Conservation (phyloP, 257 asterid genomes). For the Solanum rostratum region DNA sequence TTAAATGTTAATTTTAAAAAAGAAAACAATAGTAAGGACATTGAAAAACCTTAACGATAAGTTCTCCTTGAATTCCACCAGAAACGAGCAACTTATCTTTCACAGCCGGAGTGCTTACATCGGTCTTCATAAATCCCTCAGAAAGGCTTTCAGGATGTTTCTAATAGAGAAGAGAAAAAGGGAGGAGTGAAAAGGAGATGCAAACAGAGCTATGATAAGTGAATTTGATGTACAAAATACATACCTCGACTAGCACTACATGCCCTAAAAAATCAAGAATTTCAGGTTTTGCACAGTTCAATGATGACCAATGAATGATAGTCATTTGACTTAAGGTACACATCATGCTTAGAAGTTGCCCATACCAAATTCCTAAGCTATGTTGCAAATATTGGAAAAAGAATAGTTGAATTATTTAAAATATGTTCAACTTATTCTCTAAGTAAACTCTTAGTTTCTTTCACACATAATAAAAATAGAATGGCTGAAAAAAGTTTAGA, state of each 20-base stretch:
- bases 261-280: constrained; percentile 83
- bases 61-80: constrained; percentile 92
- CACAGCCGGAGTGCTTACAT: constrained; percentile 81
- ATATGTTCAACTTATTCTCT: neutral
- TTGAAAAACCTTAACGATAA: constrained; percentile 57
- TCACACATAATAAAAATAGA: neutral
- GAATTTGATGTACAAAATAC: neutral
- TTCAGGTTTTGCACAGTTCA: constrained; percentile 47
- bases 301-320: constrained; percentile 79
- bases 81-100: constrained; percentile 25
- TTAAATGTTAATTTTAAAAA: no score
- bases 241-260: constrained; percentile 74
- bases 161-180: constrained; percentile 15
- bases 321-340: constrained; percentile 81
- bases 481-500: neutral
- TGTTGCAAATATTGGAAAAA: neutral
- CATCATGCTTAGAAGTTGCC: constrained; percentile 89
- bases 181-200: neutral
- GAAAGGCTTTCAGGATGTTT: constrained; percentile 85
- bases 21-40: neutral
- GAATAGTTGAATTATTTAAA: neutral
- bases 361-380: constrained; percentile 80
- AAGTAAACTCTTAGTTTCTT: neutral
- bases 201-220: neutral
- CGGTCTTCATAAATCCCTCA: constrained; percentile 63